Conservation (phyloP, 2,329 filamentous ascomycete species). For the Fusarium pseudocircinatum region DNA sequence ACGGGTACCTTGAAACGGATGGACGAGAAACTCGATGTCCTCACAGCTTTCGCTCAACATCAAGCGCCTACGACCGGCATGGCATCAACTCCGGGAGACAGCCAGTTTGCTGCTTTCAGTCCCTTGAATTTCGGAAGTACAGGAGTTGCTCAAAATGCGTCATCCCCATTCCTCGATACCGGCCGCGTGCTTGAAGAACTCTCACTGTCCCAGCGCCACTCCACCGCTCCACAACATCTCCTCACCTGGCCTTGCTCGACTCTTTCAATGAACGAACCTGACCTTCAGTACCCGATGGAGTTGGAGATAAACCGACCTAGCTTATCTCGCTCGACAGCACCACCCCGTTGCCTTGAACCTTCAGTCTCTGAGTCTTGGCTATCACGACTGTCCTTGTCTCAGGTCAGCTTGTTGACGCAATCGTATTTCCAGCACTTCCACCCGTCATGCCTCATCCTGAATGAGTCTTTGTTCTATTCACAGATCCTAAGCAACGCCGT, state of each 20-base stretch:
- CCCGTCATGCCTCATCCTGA: slow-evolving; percentile 13
- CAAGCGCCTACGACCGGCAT: background rate
- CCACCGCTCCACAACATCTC: slow-evolving; percentile 21
- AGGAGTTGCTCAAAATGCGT: background rate
- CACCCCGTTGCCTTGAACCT: background rate
- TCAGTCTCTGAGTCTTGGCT: background rate
- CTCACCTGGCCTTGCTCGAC: slow-evolving; percentile 26
- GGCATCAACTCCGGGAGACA: background rate
- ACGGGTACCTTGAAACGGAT: slow-evolving; percentile 11
- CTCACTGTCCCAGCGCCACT: slow-evolving; percentile 13
- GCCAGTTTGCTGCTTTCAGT: background rate
- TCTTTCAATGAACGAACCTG: background rate
- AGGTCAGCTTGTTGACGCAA: slow-evolving; percentile 8
- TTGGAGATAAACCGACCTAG: slow-evolving; percentile 16
- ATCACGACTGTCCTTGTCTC: slow-evolving; percentile 13
- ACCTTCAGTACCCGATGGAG: slow-evolving; percentile 21
- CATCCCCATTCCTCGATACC: background rate
- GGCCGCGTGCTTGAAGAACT: slow-evolving; percentile 15
- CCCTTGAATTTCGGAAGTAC: background rate
- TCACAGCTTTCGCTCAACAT: background rate
- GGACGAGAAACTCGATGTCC: slow-evolving; percentile 18
- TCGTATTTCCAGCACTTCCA: slow-evolving; percentile 28
- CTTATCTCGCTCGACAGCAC: background rate
- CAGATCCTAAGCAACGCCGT: background rate
- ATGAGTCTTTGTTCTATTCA: slow-evolving; percentile 18